phyloP scores from a whole-genome alignment of 371 early-diverging fungal species.

The Apophysomyces ossiformis region DNA sequence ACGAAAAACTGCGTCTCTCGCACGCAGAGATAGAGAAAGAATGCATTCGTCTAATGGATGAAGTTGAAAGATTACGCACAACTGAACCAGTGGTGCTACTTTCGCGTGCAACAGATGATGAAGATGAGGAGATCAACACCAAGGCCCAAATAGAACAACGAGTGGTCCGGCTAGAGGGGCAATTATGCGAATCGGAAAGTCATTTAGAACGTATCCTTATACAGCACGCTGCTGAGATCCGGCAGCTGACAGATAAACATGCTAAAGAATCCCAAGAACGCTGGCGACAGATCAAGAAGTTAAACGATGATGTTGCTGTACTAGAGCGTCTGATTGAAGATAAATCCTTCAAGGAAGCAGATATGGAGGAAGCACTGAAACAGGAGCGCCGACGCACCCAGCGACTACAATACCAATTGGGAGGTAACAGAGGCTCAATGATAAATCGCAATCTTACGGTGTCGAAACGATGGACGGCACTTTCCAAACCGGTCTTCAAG shows the following conservation, averaged over 20 bases:
- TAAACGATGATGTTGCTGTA: slow-evolving; percentile 63
- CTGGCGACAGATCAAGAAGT: slow-evolving; percentile 48
- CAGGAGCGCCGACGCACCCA: slow-evolving; percentile 42
- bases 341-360: slow-evolving; percentile 68
- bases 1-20: slow-evolving; percentile 57
- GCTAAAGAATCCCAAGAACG: slow-evolving; percentile 56
- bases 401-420: slow-evolving; percentile 48
- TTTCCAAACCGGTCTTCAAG: neutral
- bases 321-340: slow-evolving; percentile 69
- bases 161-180: slow-evolving; percentile 31
- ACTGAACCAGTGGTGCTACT: slow-evolving; percentile 21
- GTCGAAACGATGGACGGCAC: slow-evolving; percentile 1
- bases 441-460: neutral
- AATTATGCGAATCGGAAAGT: slow-evolving; percentile 44
- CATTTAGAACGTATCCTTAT: slow-evolving; percentile 41
- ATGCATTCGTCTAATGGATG: slow-evolving; percentile 74
- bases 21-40: slow-evolving; percentile 73
- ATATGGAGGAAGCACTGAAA: slow-evolving; percentile 59
- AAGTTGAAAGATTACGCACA: slow-evolving; percentile 45
- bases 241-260: slow-evolving; percentile 41
- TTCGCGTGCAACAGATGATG: slow-evolving; percentile 27
- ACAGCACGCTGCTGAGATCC: slow-evolving; percentile 48
- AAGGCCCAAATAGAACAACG: neutral
- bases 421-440: slow-evolving; percentile 28
- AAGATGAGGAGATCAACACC: slow-evolving; percentile 21